Conservation (phyloP, 2,329 filamentous ascomycete genomes). For the Escovopsis sp. region DNA sequence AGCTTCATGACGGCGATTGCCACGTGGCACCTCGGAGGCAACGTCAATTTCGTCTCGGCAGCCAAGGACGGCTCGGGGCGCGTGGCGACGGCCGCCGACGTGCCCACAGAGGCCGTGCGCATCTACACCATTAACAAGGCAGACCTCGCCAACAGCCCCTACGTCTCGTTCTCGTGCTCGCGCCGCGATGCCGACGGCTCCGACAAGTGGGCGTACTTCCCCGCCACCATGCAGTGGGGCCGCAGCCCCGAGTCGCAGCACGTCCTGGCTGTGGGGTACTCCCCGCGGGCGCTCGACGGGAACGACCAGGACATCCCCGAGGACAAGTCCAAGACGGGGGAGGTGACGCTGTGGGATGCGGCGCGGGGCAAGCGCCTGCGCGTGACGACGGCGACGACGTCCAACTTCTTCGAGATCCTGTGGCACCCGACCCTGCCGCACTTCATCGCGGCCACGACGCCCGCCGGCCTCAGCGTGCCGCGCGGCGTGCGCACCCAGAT, state of each 20-base stretch:
- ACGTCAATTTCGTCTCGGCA: slow-evolving; percentile 46
- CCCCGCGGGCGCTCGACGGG: slow-evolving; percentile 35
- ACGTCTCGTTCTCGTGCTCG: slow-evolving; percentile 26
- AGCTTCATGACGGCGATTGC: slow-evolving; percentile 24
- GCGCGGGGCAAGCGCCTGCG: slow-evolving; percentile 25
- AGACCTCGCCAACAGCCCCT: slow-evolving; percentile 22
- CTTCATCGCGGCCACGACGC: slow-evolving; percentile 44
- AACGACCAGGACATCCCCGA: slow-evolving; percentile 44
- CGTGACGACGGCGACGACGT: slow-evolving; percentile 34
- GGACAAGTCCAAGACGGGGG: slow-evolving; percentile 40
- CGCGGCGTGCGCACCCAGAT: slow-evolving; percentile 38
- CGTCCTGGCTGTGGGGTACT: slow-evolving; percentile 46
- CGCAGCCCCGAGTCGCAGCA: slow-evolving; percentile 26
- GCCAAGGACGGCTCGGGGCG: slow-evolving; percentile 31
- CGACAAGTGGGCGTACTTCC: slow-evolving; percentile 46
- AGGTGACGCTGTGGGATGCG: slow-evolving; percentile 45
- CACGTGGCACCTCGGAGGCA: slow-evolving; percentile 41
- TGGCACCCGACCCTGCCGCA: slow-evolving; percentile 42
- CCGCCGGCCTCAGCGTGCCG: slow-evolving; percentile 29
- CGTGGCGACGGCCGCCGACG: slow-evolving; percentile 45
- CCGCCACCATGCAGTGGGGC: slow-evolving; percentile 50
- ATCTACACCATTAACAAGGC: slow-evolving; percentile 33
- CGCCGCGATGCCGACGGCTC: slow-evolving; percentile 17
- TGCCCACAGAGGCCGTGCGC: slow-evolving; percentile 36
- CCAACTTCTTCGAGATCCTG: slow-evolving; percentile 48